phyloP scores from a whole-genome alignment of 768 basidiomycete genomes.

The Leucocoprinus leucothites region DNA sequence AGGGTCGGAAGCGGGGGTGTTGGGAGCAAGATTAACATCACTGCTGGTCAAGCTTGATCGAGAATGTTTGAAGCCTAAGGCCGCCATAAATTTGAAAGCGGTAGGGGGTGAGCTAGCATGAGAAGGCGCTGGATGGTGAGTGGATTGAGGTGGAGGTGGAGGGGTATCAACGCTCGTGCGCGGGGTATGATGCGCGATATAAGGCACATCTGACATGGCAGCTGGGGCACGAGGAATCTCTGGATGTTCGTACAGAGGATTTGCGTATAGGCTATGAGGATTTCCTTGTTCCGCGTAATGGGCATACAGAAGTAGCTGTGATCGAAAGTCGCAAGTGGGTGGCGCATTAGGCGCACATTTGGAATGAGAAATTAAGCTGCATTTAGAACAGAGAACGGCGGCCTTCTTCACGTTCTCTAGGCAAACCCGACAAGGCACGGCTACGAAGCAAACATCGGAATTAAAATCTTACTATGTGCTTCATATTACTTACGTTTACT shows the following conservation, averaged over 20 bases:
- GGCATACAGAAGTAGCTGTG: constrained; percentile 74
- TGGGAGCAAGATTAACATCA: constrained; percentile 27
- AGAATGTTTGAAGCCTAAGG: constrained; percentile 58
- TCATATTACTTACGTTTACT: constrained; percentile 69
- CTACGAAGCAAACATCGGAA: constrained; percentile 36
- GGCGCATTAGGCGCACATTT: constrained; percentile 73
- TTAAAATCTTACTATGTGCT: constrained; percentile 7
- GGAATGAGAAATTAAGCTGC: constrained; percentile 84
- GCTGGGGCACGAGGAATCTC: constrained; percentile 37
- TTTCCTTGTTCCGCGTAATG: constrained; percentile 73
- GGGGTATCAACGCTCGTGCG: constrained; percentile 47
- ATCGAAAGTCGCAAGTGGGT: constrained; percentile 78
- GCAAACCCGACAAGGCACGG: constrained; percentile 86
- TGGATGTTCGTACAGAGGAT: constrained; percentile 44
- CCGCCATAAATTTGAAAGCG: constrained; percentile 62
- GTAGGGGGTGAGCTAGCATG: constrained; percentile 43
- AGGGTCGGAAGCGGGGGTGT: constrained; percentile 14
- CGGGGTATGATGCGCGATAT: constrained; percentile 39
- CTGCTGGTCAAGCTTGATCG: constrained; percentile 49
- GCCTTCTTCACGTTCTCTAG: constrained; percentile 75
- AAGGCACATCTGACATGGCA: constrained; percentile 57
- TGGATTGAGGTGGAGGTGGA: constrained; percentile 26
- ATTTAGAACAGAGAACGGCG: constrained; percentile 85
- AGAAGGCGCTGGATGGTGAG: constrained; percentile 15
- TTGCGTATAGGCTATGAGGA: constrained; percentile 48